These are phyloP conservation scores for Fragaria iinumae DNA, from an alignment of 306 rosid genomes.

Conservation along the genomic window DNA sequence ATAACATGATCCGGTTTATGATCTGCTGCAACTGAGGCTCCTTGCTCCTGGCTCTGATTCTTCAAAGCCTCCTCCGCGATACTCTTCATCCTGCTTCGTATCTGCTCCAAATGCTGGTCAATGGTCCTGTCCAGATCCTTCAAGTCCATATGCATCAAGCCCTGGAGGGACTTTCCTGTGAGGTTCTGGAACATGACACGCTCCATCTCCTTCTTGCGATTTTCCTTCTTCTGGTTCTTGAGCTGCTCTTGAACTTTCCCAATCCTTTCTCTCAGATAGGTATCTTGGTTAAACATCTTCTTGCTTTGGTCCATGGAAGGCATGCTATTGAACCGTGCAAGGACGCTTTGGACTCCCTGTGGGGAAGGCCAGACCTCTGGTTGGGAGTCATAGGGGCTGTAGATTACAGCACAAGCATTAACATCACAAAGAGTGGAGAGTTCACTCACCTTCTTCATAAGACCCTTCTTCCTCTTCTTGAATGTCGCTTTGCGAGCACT, in stretches of 20 bases:
- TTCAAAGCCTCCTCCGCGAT: not conserved
- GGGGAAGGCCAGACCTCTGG: slow-evolving; percentile 52
- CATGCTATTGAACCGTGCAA: slow-evolving; percentile 27
- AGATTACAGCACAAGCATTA: slow-evolving; percentile 52
- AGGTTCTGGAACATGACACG: slow-evolving; percentile 24
- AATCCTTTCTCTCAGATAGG: slow-evolving; percentile 23
- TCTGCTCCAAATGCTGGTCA: slow-evolving; percentile 26
- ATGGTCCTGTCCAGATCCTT: slow-evolving; percentile 29
- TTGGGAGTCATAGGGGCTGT: slow-evolving; percentile 37
- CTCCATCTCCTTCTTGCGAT: slow-evolving; percentile 22
- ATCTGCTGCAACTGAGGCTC: not conserved
- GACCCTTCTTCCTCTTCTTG: slow-evolving; percentile 62
- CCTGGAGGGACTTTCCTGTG: slow-evolving; percentile 10
- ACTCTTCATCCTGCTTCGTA: slow-evolving; percentile 4
- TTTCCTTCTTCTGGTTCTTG: slow-evolving; percentile 27
- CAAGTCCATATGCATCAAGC: slow-evolving; percentile 22
- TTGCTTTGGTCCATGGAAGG: slow-evolving; percentile 29
- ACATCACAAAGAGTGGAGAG: slow-evolving; percentile 53
- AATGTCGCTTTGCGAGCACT: slow-evolving; percentile 49
- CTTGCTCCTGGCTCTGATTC: not conserved
- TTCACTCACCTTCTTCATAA: slow-evolving; percentile 54
- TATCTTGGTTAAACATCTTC: slow-evolving; percentile 34
- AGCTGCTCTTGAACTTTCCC: slow-evolving; percentile 19
- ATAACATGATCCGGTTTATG: not conserved
- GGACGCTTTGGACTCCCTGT: slow-evolving; percentile 25